A percentile compares a stretch with the other conserved stretches of the same genome.
These are phyloP conservation scores for Globisporangium abappressorium DNA, from an alignment of 352 stramenopile genomes.

Conservation along the genomic window DNA sequence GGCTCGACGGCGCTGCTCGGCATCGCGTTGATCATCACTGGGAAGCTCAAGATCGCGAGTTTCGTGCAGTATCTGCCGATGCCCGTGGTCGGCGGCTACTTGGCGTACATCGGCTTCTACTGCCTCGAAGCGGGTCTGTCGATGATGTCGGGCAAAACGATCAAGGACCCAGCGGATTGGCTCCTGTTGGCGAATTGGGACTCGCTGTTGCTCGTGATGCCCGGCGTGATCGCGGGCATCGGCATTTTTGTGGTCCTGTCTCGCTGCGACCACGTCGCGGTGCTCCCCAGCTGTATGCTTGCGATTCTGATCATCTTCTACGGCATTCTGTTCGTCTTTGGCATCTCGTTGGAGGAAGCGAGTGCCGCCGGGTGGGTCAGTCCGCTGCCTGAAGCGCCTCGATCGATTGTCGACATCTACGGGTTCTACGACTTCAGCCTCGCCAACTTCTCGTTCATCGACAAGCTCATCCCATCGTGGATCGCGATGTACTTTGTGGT, in stretches of 20 bases:
- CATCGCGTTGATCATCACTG: constrained; percentile 92
- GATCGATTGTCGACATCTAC: constrained; percentile 75
- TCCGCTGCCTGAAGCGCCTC: constrained; percentile 53
- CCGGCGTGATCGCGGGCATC: constrained; percentile 81
- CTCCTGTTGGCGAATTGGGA: constrained; percentile 68
- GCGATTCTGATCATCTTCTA: constrained; percentile 82
- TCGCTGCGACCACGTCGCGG: constrained; percentile 73
- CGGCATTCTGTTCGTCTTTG: constrained; percentile 68
- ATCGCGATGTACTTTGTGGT: constrained; percentile 99
- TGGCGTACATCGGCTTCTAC: constrained; percentile 96
- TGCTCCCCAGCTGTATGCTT: constrained; percentile 90
- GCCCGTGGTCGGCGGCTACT: constrained; percentile 96
- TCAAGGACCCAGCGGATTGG: constrained; percentile 90
- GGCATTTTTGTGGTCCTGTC: constrained; percentile 84
- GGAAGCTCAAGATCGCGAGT: constrained; percentile 92
- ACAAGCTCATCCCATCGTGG: constrained; percentile 85
- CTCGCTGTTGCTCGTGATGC: constrained; percentile 78
- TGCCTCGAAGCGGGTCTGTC: constrained; percentile 78
- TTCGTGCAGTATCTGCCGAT: constrained; percentile 98
- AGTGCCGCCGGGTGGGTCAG: constrained; percentile 92
- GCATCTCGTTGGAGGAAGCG: constrained; percentile 83
- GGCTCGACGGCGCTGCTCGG: constrained; percentile 92
- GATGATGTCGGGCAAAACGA: constrained; percentile 88
- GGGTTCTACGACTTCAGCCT: constrained; percentile 69
- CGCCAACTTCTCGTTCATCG: constrained; percentile 58